Base-by-base conservation (phyloP, 2,329 filamentous ascomycete species). In the Elsinoe australis region DNA sequence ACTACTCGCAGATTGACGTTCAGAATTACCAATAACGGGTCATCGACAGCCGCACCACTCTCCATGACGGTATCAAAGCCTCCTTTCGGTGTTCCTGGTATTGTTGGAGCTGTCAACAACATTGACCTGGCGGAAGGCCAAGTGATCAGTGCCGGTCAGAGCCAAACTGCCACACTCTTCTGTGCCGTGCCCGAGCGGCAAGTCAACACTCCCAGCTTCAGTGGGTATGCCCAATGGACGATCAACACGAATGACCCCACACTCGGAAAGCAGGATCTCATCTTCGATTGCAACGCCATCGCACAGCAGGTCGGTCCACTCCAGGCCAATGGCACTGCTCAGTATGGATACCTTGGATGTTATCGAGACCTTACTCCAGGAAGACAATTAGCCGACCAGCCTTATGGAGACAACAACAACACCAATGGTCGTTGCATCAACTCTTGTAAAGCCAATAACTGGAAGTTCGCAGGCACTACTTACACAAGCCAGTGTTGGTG, bases 61-160 rank as follows among this genome's bases (percentile, higher is more conserved):
- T 75, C 71, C 0, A 61, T 80, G 10, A 79, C 76, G 0, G 75
- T 81, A 2, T 80, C 77, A 0, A 81, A 81, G 56, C 75, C 76
- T 3, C 78, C 78, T 0, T 79, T 75, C 47, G 76, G 75, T 10
- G 66, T 76, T 2, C 55, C 63, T n/a, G 72, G 75, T 2, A 70
- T 79, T 17, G 69, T 80, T 31, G 67, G 69, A 15, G 72, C 76
- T 0, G 67, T 66, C 9, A 81, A 80, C 56, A 68, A 72, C 14
- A 66, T 78, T 6, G 77, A 79, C 39, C 69, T 80, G 1, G 75
- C 72, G 0, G 78, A 81, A 55, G 78, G 78, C 2, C 75, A 72
- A 0, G 61, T 65, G 1, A 61, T 80, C 1, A 60, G 62, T 0
- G 69, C 74, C 0, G 74, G 74, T 0, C 57, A 76, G 54, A 77